Evolutionary conservation across 176 grass and related monocot species (phyloP).

Genomic region (Areca catechu): DNA sequence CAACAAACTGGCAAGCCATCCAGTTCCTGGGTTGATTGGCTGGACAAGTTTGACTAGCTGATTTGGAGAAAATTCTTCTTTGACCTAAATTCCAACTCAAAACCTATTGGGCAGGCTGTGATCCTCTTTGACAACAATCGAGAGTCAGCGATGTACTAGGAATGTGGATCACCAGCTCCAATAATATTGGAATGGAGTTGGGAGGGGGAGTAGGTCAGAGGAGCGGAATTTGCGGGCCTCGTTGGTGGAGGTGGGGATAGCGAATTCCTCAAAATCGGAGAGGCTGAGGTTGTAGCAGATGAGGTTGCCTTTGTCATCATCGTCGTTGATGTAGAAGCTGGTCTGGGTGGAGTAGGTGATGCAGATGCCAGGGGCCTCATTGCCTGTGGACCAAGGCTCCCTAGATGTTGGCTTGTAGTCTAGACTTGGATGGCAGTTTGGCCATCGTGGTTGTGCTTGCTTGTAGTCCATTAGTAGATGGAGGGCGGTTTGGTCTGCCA

Average conservation of each 20-base stretch:
- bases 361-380: background rate
- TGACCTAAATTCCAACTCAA: background rate
- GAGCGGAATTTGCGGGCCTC: slow-evolving; percentile 36
- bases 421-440: slow-evolving; percentile 51
- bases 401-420: slow-evolving; percentile 19
- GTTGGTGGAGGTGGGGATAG: slow-evolving; percentile 52
- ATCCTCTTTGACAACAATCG: too few relatives aligned
- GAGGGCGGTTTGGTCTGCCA: too few relatives aligned
- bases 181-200: slow-evolving; percentile 1
- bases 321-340: slow-evolving; percentile 70
- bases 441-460: slow-evolving; percentile 10
- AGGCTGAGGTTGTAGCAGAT: slow-evolving; percentile 61
- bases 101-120: background rate
- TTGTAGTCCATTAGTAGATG: too few relatives aligned
- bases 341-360: slow-evolving; percentile 31
- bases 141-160: too few relatives aligned
- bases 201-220: background rate
- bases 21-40: too few relatives aligned
- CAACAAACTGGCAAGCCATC: too few relatives aligned
- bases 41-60: too few relatives aligned
- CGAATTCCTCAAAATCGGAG: slow-evolving; percentile 73
- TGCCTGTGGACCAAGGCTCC: background rate
- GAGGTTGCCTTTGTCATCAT: slow-evolving; percentile 39
- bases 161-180: too few relatives aligned
- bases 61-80: background rate